phyloP scores from a whole-genome alignment of 2,329 filamentous ascomycete genomes.

The Phaeosphaeria sp. region DNA sequence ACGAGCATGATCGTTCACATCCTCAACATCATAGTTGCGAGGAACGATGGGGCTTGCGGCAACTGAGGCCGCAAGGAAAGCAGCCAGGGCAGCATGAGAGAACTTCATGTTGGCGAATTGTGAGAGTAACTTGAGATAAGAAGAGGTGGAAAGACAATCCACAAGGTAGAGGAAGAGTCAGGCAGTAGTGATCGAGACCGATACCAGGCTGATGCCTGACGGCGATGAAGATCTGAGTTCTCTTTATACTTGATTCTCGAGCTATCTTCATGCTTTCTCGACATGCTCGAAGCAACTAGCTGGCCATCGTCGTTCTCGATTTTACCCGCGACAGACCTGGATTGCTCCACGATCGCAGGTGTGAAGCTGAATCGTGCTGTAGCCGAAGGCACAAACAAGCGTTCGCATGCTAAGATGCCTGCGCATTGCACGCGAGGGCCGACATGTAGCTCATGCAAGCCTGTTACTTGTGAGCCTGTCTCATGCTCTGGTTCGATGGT shows the following conservation, averaged over 20 bases:
- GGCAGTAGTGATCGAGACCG: background rate
- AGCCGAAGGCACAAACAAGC: background rate
- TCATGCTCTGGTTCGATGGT: background rate
- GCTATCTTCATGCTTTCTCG: background rate
- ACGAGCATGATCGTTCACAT: background rate
- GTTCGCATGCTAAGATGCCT: background rate
- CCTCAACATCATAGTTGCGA: background rate
- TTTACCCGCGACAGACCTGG: background rate
- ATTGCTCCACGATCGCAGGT: background rate
- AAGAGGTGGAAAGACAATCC: background rate
- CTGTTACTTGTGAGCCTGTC: background rate
- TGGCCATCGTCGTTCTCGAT: background rate
- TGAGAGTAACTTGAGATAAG: background rate
- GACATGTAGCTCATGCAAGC: background rate
- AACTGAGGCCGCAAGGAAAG: background rate
- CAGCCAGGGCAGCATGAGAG: background rate
- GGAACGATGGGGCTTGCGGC: background rate
- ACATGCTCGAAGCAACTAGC: background rate
- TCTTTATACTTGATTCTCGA: background rate
- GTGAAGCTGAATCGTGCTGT: background rate
- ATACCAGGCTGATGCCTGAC: background rate
- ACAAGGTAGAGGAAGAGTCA: background rate
- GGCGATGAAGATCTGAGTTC: background rate
- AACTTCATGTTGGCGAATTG: background rate
- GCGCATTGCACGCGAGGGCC: background rate